Percentiles rank a stretch among this genome's conserved stretches.
These are phyloP conservation scores for Acrocalymma vagum DNA, from an alignment of 2,329 filamentous ascomycete species.

Conservation along the genomic window DNA sequence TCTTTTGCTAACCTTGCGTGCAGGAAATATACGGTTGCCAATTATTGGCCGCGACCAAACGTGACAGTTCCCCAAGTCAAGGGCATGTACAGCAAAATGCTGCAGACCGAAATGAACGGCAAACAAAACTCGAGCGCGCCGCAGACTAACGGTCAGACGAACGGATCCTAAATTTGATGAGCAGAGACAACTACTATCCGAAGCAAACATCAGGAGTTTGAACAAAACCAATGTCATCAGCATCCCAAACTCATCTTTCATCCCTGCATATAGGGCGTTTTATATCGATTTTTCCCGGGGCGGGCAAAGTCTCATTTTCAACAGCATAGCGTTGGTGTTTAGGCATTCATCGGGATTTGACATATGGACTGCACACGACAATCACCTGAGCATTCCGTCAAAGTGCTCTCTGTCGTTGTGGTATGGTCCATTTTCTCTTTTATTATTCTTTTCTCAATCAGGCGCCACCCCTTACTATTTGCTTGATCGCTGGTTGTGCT, in stretches of 20 bases:
- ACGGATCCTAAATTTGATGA: conserved; percentile 21
- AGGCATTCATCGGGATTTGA: conserved; percentile 18
- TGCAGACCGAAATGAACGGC: conserved; percentile 37
- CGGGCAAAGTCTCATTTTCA: conserved; percentile 28
- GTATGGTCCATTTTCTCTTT: too few relatives aligned
- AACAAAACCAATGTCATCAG: conserved; percentile 11
- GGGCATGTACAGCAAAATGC: conserved; percentile 49
- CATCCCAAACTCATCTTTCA: conserved; percentile 11
- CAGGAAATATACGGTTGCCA: conserved; percentile 46
- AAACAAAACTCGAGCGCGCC: conserved; percentile 29
- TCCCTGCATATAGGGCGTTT: conserved; percentile 28
- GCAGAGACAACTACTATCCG: conserved; percentile 5
- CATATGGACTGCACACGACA: too few relatives aligned
- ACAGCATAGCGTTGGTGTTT: conserved; percentile 48
- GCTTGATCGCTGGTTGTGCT: too few relatives aligned
- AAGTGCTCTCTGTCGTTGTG: too few relatives aligned
- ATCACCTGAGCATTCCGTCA: too few relatives aligned
- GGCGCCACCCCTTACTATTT: too few relatives aligned
- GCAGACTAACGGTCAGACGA: conserved; percentile 36
- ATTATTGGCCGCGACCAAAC: conserved; percentile 48
- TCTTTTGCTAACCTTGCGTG: not conserved
- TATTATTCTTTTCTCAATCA: too few relatives aligned
- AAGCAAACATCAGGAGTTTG: too few relatives aligned
- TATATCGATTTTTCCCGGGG: conserved; percentile 26
- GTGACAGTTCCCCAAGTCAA: conserved; percentile 42